Percentiles rank a stretch among this genome's conserved stretches.
Evolutionary conservation across 1,284 basidiomycete genomes (phyloP).

Genomic region (Cutaneotrichosporon sp.): DNA sequence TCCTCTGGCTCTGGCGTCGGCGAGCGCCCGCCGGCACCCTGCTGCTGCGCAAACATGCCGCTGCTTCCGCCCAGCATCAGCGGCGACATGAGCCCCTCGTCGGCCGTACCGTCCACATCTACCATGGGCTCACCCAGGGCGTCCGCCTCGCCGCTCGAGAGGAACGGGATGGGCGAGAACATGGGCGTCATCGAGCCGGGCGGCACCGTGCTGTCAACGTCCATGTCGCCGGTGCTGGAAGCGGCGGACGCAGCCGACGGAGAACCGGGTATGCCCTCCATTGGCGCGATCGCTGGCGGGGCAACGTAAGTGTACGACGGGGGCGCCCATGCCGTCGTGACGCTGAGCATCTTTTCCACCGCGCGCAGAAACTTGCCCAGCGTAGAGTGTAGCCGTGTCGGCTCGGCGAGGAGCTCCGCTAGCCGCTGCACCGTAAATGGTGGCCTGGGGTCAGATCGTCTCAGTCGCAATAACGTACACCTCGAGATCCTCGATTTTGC

Average conservation of each 20-base stretch:
- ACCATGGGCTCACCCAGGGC: slow-evolving; percentile 14
- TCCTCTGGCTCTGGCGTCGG: slow-evolving; percentile 42
- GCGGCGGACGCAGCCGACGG: background rate
- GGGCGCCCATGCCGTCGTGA: slow-evolving; percentile 59
- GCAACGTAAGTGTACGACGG: slow-evolving; percentile 35
- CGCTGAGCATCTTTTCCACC: slow-evolving; percentile 74
- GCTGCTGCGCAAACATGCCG: slow-evolving; percentile 4
- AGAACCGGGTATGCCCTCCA: background rate
- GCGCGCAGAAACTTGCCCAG: slow-evolving; percentile 88
- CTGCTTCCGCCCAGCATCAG: slow-evolving; percentile 28
- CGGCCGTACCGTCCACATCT: slow-evolving; percentile 9
- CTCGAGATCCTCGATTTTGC: slow-evolving; percentile 64
- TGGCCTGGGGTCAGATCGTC: slow-evolving; percentile 50
- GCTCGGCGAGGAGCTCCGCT: slow-evolving; percentile 73
- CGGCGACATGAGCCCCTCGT: slow-evolving; percentile 38
- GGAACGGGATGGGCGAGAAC: slow-evolving; percentile 49
- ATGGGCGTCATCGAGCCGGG: slow-evolving; percentile 42
- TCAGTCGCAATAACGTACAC: slow-evolving; percentile 22
- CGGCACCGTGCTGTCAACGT: slow-evolving; percentile 34
- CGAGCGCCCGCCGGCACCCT: slow-evolving; percentile 16
- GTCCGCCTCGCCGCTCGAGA: slow-evolving; percentile 19
- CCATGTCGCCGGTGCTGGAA: no score
- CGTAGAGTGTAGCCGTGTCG: slow-evolving; percentile 65
- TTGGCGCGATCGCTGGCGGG: slow-evolving; percentile 1
- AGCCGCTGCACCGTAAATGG: slow-evolving; percentile 92